Base-by-base conservation (phyloP, 768 basidiomycete genomes). In the Collybiopsis confluens region DNA sequence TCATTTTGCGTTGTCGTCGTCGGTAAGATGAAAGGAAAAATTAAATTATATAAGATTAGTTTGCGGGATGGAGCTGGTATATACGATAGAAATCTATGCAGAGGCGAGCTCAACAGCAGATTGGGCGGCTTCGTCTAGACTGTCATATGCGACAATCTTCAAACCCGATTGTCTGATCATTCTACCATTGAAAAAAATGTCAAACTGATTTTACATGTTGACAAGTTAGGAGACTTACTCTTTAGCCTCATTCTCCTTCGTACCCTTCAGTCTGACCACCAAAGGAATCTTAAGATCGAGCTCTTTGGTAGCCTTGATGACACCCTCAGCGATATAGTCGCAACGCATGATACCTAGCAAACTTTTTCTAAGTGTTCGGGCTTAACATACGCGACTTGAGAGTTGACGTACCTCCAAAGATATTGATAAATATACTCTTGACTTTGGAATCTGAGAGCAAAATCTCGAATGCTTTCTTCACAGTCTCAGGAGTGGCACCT, bases 391-490 rank as follows among this genome's bases (percentile, higher is more conserved):
- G n/a, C n/a, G 36, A 33, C 33, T 45, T 26, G 45, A 13, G 43
- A 56, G 10, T 27, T 18, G 62, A n/a, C 76, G 30, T 60, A 82
- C 88, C 93, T 61, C 92, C 92, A 62, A 95, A 94, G 67, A 94
- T 93, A 74, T 99, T 99, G 73, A 99, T 97, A 69, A 98, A 98
- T 62, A 99, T 99, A 54, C 90, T 90, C 80, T 95, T 96, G 62
- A 98, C 96, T 67, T 91, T 90, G 58, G 86, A 84, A 65, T 98
- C 94, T 43, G 82, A 72, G 21, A 96, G 77, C 21, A 99, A 80
- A 61, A 99, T 90, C 72, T 98, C 94, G 62, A 99, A 99, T 2
- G 97, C 97, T 73, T 95, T 98, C 81, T 98, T 99, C 61, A 99
- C 97, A 4, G 97, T 98, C 65, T 97, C 92, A n/a, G 97, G 94